These are phyloP conservation scores for Dioszegia hungarica DNA, from an alignment of 768 basidiomycete species.

Conservation along the genomic window DNA sequence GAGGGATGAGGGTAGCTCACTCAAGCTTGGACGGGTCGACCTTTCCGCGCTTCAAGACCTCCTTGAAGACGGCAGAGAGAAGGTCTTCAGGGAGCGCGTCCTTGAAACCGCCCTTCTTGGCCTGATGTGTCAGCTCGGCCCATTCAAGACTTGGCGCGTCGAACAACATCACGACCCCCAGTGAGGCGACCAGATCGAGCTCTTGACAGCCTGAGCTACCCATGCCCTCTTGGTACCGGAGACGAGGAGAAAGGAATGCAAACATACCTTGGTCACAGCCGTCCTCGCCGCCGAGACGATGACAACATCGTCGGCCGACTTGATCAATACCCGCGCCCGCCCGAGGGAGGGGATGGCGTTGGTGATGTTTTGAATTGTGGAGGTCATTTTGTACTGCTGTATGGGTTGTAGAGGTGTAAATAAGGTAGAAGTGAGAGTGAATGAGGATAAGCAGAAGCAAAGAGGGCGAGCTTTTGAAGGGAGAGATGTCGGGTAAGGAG, in stretches of 20 bases:
- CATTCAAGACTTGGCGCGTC: not conserved
- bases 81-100: constrained; percentile 83
- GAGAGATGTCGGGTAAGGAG: not conserved
- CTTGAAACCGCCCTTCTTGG: constrained; percentile 86
- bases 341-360: constrained; percentile 45
- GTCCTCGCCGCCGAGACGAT: constrained; percentile 83
- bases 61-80: constrained; percentile 74
- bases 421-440: not conserved
- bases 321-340: constrained; percentile 59
- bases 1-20: constrained; percentile 21
- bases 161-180: not conserved
- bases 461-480: not conserved
- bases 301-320: constrained; percentile 81
- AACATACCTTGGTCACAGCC: constrained; percentile 77
- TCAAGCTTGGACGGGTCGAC: constrained; percentile 46
- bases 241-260: not conserved
- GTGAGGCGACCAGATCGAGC: too few relatives aligned
- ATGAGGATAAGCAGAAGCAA: not conserved
- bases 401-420: not conserved
- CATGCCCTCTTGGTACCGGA: too few relatives aligned
- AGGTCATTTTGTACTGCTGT: too few relatives aligned
- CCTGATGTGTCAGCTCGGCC: constrained; percentile 18
- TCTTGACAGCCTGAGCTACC: too few relatives aligned
- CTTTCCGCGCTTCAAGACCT: constrained; percentile 45
- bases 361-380: constrained; percentile 41